These are phyloP conservation scores for Phyllosticta paracitricarpa DNA, from an alignment of 2,329 filamentous ascomycete species.

Conservation along the genomic window DNA sequence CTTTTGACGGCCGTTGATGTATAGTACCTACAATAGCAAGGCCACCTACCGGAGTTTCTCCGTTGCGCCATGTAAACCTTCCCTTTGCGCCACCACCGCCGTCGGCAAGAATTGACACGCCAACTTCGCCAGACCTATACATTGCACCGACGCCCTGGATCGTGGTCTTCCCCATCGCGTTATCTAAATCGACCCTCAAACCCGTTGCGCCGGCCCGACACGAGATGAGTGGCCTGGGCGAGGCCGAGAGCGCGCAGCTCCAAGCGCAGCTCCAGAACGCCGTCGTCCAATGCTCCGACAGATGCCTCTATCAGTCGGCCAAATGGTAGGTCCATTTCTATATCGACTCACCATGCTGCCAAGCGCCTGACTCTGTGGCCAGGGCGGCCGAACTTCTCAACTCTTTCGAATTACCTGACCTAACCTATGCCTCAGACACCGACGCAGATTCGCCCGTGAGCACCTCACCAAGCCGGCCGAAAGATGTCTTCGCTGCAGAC, in stretches of 20 bases:
- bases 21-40: not conserved
- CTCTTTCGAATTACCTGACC: constrained; percentile 55
- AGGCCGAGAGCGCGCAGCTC: constrained; percentile 46
- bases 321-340: constrained; percentile 61
- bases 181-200: not conserved
- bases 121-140: not conserved
- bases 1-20: not conserved
- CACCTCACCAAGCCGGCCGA: constrained; percentile 33
- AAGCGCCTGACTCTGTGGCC: constrained; percentile 15
- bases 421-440: constrained; percentile 44
- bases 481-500: constrained; percentile 43
- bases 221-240: constrained; percentile 22
- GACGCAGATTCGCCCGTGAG: constrained; percentile 51
- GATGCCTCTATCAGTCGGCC: constrained; percentile 89
- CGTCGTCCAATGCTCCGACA: constrained; percentile 81
- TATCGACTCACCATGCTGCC: not conserved
- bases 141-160: not conserved
- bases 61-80: not conserved
- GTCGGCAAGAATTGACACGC: not conserved
- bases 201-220: not conserved
- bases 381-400: constrained; percentile 93
- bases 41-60: not conserved
- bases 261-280: constrained; percentile 72
- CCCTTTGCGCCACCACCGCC: not conserved
- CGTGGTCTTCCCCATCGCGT: not conserved